Base-by-base conservation (phyloP, 2,329 filamentous ascomycete species). In the Aspergillus sp. region DNA sequence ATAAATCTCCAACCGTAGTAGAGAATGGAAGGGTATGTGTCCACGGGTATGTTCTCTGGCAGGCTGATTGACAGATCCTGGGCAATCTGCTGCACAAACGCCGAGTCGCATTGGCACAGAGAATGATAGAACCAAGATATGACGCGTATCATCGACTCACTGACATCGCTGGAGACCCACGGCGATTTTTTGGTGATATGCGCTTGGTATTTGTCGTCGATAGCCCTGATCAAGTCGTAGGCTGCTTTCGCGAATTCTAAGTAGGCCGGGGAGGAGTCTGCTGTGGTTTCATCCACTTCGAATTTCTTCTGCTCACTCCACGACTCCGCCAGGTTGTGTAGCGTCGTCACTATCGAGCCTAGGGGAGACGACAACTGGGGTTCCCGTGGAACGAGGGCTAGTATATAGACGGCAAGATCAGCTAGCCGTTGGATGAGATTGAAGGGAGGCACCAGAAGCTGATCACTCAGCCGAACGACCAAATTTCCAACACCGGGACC, bases 1-100 rank as follows among this genome's bases (percentile, higher is more conserved):
- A 78, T 76, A 60, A 96, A 85, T 47, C 84, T 86, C 86, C 89
- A 95, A 30, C 73, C 76, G 61, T 81, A 73, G 65, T 63, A 58
- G 33, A 76, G 62, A 11, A 76, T 69, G 20, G 60, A 58, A 5
- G 69, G 57, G 19, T 64, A 60, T 35, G 73, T 68, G 30, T 63
- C 59, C 11, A 49, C 38, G 16, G 47, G 54, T 6, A 60, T 49
- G 24, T 59, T 58, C n/a, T 67, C 64, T 5, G 72, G 68, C 10
- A 71, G 53, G 4, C 66, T 43, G 26, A 74, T 64, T 3, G 65
- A 63, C 22, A 77, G 62, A 50, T 73, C 66, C 14, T 65, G 52
- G 8, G 69, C 65, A 32, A 76, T 60, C 42, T 67, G 62, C 7
- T 58, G 51, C n/a, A 68, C 65, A 44, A 74, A 59, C 6, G 66